Evolutionary conservation across 306 rosid species (phyloP).

Genomic region (Medicago ruthenica): DNA sequence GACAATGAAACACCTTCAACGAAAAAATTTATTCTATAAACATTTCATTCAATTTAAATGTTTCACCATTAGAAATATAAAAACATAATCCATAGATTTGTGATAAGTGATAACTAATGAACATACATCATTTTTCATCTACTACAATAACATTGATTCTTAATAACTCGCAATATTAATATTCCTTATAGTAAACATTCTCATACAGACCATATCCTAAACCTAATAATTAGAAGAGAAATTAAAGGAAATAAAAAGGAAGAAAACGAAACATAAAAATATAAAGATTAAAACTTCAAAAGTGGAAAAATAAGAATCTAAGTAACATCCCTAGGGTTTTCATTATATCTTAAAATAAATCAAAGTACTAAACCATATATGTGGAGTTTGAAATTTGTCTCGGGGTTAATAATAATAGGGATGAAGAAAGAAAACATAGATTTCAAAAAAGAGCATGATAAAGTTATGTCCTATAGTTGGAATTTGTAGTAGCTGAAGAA

Average conservation of each 20-base stretch:
- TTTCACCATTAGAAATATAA: constrained; percentile 1
- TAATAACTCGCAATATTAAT: constrained; percentile 41
- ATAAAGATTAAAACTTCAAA: constrained; percentile 18
- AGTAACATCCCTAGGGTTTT: constrained; percentile 66
- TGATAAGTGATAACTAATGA: constrained; percentile 30
- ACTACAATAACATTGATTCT: constrained; percentile 33
- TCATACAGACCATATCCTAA: constrained; percentile 51
- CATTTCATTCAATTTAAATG: constrained; percentile 16
- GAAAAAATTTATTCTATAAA: background rate
- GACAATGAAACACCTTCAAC: constrained; percentile 33
- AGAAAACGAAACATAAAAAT: constrained; percentile 17
- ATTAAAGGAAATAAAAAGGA: background rate
- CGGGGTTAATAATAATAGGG: background rate
- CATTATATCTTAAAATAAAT: constrained; percentile 34
- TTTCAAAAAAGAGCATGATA: constrained; percentile 34
- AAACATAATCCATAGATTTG: background rate
- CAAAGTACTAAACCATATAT: constrained; percentile 37
- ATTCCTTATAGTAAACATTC: constrained; percentile 45
- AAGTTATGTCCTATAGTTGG: constrained; percentile 41
- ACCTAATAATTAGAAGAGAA: constrained; percentile 33
- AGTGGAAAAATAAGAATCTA: background rate
- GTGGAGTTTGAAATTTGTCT: background rate
- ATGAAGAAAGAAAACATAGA: constrained; percentile 30
- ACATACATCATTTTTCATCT: constrained; percentile 17
- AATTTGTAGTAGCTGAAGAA: constrained; percentile 58